Evolutionary conservation across 139 green algal species (phyloP).

Genomic region (Tetraselmis chui): DNA sequence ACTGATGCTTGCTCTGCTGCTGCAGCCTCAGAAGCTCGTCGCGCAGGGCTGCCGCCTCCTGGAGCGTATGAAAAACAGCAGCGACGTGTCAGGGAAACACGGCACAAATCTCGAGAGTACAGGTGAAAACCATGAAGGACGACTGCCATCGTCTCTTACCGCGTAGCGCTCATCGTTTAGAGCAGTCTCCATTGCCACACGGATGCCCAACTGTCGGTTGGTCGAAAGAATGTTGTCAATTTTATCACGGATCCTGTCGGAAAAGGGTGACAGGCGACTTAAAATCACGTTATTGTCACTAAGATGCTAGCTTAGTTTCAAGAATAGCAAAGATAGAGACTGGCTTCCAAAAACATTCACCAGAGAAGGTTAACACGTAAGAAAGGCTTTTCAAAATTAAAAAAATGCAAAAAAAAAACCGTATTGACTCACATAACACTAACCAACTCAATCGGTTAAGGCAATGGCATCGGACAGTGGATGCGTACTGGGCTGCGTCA

Average conservation of each 20-base stretch:
- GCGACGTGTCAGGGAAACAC: no score
- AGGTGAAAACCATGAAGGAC: no score
- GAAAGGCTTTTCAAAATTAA: neutral
- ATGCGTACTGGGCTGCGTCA: conserved; percentile 38
- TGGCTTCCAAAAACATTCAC: no score
- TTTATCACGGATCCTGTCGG: conserved; percentile 32
- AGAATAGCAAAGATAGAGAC: no score
- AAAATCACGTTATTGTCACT: no score
- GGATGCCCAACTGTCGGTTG: conserved; percentile 27
- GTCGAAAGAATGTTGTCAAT: conserved; percentile 42
- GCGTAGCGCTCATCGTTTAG: conserved; percentile 46
- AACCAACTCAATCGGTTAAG: neutral
- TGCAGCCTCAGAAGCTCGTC: neutral
- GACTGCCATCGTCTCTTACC: no score
- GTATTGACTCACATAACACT: neutral
- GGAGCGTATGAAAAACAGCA: no score
- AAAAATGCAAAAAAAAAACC: neutral
- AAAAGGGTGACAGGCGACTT: no score
- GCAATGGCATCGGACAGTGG: neutral
- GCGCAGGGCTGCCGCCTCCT: neutral
- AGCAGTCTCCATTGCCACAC: conserved; percentile 50
- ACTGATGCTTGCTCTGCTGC: neutral
- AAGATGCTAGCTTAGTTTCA: no score
- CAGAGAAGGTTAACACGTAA: neutral
- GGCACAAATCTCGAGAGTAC: no score